Base-by-base conservation (phyloP, 2,329 filamentous ascomycete genomes). In the Clarireedia hainanense region DNA sequence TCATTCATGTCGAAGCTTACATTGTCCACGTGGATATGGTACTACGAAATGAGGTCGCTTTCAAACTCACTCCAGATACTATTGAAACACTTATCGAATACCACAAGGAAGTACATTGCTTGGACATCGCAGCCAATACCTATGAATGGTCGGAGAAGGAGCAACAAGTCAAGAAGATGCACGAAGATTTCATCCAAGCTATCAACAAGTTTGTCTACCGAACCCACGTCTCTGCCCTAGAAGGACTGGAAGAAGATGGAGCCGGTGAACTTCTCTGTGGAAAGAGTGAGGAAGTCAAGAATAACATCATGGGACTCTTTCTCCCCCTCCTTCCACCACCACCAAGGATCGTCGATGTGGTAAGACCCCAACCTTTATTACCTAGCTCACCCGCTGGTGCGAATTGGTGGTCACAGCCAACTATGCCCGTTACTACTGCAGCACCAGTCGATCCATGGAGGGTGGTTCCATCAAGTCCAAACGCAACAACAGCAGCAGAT, bases 1-100 rank as follows among this genome's bases (percentile, higher is more conserved):
- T 96, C 69, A 78, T 96, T 68, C 90, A 96, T 71, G 77, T 97
- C 65, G 91, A 97, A 75, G 94, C 94, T 52, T 99, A 99, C 72
- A 92, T 97, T 65, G 94, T 99, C 59, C 92, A 97, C 73, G 91
- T 99, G 73, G 94, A 99, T 76, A 96, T 97, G 91, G 92, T 99
- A 58, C 84, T 95, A 67, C 88, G 91, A 73, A 94, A 95, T 71
- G 94, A 97, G 76, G 91, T 99, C 68, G 94, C 91, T 64, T 97
- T 91, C 81, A 99, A 99, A 81, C 81, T 99, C 68, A 97, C 91
- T 24, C 83, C 86, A 57, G 94, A 97, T 71, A 91, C 91, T 60
- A 99, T 99, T 74, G 91, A 96, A 68, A 76, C 88, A 52, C 82
- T 99, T 62, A 86, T 96, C 71, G 89, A 96, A 71, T 95, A 95